Evolutionary conservation across 192 early-diverging fungal species (phyloP), one percentile per base, ranked within the genome.

Genomic region (Coemansia sp.): DNA sequence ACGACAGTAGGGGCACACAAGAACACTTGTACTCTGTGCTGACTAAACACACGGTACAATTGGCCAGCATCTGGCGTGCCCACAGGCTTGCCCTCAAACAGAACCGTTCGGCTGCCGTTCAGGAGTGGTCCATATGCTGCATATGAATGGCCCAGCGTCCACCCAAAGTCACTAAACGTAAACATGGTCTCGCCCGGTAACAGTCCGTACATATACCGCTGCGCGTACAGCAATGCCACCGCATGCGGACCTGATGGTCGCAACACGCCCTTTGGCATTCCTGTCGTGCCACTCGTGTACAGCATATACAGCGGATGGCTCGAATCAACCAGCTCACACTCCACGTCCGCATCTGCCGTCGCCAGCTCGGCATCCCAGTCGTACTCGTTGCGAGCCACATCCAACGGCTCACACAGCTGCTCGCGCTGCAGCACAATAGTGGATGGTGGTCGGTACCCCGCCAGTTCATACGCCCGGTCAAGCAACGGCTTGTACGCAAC

Each of bases 1-100:
- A 92, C 82, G 0, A 92, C 92, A 0, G 94, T 96, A 6, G 94
- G 94, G 0, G 94, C 94, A 24, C 91, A 91, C 67, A 90, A 89
- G 56, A 93, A 85, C 0, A 85, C 84, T 2, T 83, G 88, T 37
- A 90, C 90, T 6, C 86, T 76, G 75, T 96, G 91, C 59, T 94
- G 84, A 32, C 87, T 69, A 24, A 94, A 76, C 29, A 94, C 68
- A n/a, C 91, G 69, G 85, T 90, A 96, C 57, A 92, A 88, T 12
- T 88, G 85, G 15, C 89, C 90, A 0, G 92, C 89, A 48, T 92
- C 91, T 0, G 92, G 91, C 11, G 89, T 89, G 4, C 85, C 86
- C 3, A 90, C 83, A 11, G 94, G 94, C 71, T 93, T 94, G 37
- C 93, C 93, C 61, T 96, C 94, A 62, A 89, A 95, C 15, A 94